Evolutionary conservation across 768 basidiomycete genomes (phyloP), one percentile per base, ranked within the genome.

Genomic region (Auricularia sp.): DNA sequence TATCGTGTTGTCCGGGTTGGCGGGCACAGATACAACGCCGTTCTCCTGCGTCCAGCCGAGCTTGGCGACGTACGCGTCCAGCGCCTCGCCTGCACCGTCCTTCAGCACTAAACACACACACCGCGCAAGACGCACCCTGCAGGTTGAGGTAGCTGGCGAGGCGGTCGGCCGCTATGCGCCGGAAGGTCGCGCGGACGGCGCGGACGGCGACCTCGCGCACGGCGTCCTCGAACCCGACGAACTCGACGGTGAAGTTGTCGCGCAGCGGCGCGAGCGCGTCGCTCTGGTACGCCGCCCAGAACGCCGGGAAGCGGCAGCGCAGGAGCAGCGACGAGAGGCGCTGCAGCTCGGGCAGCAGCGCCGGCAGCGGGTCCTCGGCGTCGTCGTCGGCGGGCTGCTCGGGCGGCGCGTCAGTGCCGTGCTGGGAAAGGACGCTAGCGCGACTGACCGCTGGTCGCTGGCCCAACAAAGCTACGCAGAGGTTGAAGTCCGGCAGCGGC

Each of bases 401-500:
- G 10, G 21, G 14, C 35, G 54, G 51, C 14, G 35, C n/a, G 21
- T 37, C 35, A 61, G 37, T 61, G 35, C 64, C 36, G 8, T 24
- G 21, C 29, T 33, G 4, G 8, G 24, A 29, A 35, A 6, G 13
- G 47, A 14, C 29, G 18, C 24, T n/a, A 45, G 24, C 37, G 39
- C 69, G 64, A 58, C 67, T 66, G 44, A 68, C 56, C 56, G 64
- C 70, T 59, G 62, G 66, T 66, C 87, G 83, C 69, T 94, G 92
- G 66, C 93, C 90, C 45, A 95, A 80, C n/a, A 99, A 83, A 61
- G 95, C 91, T 69, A 96, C 84, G 71, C 91, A 95, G 68, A 98
- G 89, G 71, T 91, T 89, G 79, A 96, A 99, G 74, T 99, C 96
- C 65, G 95, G 91, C 56, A 88, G 82, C 39, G 94, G 92, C 61